phyloP scores from a whole-genome alignment of 768 basidiomycete species.

The Infundibulicybe gibba region DNA sequence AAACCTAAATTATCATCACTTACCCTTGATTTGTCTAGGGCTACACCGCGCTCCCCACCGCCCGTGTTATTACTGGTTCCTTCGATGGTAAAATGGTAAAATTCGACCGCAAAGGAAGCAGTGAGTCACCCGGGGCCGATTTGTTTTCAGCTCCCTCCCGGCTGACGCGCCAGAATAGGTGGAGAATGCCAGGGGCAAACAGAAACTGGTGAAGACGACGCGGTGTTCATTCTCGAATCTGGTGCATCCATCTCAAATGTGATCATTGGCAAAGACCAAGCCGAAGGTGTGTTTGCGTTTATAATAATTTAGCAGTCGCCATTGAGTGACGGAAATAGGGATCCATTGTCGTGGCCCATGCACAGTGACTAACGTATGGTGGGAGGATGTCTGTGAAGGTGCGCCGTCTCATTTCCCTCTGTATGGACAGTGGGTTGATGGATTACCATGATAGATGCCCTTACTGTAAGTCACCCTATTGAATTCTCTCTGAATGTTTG shows the following conservation, averaged over 20 bases:
- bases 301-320: background rate
- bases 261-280: slow-evolving; percentile 22
- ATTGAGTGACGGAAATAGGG: slow-evolving; percentile 5
- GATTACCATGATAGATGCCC: slow-evolving; percentile 10
- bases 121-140: slow-evolving; percentile 6
- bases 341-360: slow-evolving; percentile 25
- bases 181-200: slow-evolving; percentile 20
- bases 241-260: slow-evolving; percentile 24
- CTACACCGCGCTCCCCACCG: slow-evolving; percentile 21
- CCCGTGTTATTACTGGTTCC: slow-evolving; percentile 21
- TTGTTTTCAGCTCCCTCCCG: background rate
- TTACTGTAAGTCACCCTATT: slow-evolving; percentile 11
- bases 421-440: background rate
- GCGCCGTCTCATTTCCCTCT: background rate
- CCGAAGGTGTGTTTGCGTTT: slow-evolving; percentile 13
- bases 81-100: slow-evolving; percentile 24
- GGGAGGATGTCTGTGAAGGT: slow-evolving; percentile 27
- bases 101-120: slow-evolving; percentile 23
- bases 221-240: slow-evolving; percentile 22
- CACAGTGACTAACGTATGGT: slow-evolving; percentile 25
- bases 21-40: slow-evolving; percentile 9
- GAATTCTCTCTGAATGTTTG: background rate
- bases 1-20: background rate
- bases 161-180: slow-evolving; percentile 6
- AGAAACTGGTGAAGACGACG: slow-evolving; percentile 23